These are phyloP conservation scores for Fraxinus floribunda DNA, from an alignment of 305 asterid genomes.

Conservation along the genomic window DNA sequence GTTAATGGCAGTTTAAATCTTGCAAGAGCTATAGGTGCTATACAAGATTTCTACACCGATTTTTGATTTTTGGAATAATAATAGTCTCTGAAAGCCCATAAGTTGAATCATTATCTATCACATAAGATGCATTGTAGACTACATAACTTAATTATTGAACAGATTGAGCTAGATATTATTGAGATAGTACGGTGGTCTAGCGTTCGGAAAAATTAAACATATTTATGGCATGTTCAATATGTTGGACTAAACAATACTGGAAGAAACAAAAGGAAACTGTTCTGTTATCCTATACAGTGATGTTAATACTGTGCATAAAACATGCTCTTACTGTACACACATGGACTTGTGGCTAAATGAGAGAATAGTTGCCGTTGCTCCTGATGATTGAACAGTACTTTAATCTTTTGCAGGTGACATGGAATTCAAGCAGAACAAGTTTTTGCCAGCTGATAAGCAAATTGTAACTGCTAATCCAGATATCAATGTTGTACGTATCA, in stretches of 20 bases:
- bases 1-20: conserved; percentile 91
- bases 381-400: neutral
- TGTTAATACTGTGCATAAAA: neutral
- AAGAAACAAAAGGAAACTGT: neutral
- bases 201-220: neutral
- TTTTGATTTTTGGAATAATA: neutral
- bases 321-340: neutral
- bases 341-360: neutral
- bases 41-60: neutral
- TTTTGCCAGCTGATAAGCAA: conserved; percentile 85
- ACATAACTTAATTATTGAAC: neutral
- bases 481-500: conserved; percentile 60
- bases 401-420: conserved; percentile 68
- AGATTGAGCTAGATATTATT: neutral
- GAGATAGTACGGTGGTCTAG: neutral
- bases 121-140: neutral
- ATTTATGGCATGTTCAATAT: neutral
- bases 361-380: neutral
- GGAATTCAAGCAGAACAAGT: conserved; percentile 70
- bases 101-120: neutral
- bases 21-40: conserved; percentile 83
- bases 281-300: neutral
- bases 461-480: conserved; percentile 90
- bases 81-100: neutral
- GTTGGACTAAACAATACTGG: neutral